Base-by-base conservation (phyloP, 352 stramenopile genomes). In the Globisporangium iwayamae region DNA sequence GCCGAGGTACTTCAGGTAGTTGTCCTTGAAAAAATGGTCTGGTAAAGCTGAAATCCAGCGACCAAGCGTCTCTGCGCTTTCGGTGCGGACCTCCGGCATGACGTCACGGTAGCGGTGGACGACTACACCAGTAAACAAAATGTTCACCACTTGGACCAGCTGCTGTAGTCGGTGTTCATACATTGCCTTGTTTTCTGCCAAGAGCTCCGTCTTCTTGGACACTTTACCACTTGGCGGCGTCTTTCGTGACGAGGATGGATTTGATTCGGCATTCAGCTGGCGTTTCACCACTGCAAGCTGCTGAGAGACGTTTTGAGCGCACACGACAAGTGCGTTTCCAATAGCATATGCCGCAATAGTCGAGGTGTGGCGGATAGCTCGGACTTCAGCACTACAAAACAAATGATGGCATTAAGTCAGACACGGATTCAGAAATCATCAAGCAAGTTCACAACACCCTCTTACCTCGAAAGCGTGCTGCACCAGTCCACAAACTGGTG, bases 1-100 rank as follows among this genome's bases (percentile, higher is more conserved):
- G 5, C 93, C 96, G 56, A 98, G 84, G 71, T 98, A 98, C 71
- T 99, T 99, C 56, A 99, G 70, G 64, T 96, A 98, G 63, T 95
- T 97, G 65, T 98, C 89, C 53, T 93, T 93, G 38, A 98, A 70
- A 59, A 97, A 99, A 0, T 97, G 75, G 39, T 96, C 88, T 0
- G 94, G 92, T 20, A 97, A 63, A 14, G 87, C 76, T 11, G 85
- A 73, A 36, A 91, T 93, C 85, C 96, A 97, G 46, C 85, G 69
- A 0, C 84, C 85, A 9, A 99, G 79, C 9, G 85, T 79, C 20
- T 89, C 66, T 6, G 98, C 76, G 48, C 78, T 97, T 32, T 86
- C 77, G 8, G 79, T 68, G 22, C 96, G 92, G 68, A 98, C 90
- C 54, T 97, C 80, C 3, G 82, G 72, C 87, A 98, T 97, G n/a